These are phyloP conservation scores for Cytospora paraplurivora DNA, from an alignment of 2,329 filamentous ascomycete species.

Conservation along the genomic window DNA sequence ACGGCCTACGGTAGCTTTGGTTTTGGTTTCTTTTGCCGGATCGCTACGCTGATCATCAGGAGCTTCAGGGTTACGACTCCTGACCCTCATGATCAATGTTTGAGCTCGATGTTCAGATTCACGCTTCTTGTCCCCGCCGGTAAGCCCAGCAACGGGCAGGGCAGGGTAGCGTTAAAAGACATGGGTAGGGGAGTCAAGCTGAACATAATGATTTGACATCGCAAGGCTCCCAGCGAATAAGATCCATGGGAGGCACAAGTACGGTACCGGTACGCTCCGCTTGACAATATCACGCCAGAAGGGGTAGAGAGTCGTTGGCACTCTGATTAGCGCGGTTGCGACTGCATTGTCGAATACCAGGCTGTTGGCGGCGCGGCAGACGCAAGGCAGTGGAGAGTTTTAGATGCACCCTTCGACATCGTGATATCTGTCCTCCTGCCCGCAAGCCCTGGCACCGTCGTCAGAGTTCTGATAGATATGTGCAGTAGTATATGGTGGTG, in stretches of 20 bases:
- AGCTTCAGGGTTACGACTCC: not conserved
- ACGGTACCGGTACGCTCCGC: too few relatives aligned
- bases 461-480: not conserved
- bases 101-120: not conserved
- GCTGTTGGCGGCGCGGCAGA: not conserved
- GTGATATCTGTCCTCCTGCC: not conserved
- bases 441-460: not conserved
- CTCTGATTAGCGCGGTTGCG: slow-evolving; percentile 5
- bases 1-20: not conserved
- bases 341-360: not conserved
- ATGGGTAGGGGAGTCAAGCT: slow-evolving; percentile 1
- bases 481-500: not conserved
- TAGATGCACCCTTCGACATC: not conserved
- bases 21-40: not conserved
- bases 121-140: not conserved
- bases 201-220: slow-evolving; percentile 2
- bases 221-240: slow-evolving; percentile 7
- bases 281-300: slow-evolving; percentile 8
- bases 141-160: not conserved
- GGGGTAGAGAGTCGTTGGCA: slow-evolving; percentile 8
- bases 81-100: not conserved
- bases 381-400: not conserved
- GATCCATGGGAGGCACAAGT: slow-evolving; percentile 3
- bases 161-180: not conserved
- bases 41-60: not conserved